These are phyloP conservation scores for Crataegus laevigata DNA, from an alignment of 306 rosid species.

Conservation along the genomic window DNA sequence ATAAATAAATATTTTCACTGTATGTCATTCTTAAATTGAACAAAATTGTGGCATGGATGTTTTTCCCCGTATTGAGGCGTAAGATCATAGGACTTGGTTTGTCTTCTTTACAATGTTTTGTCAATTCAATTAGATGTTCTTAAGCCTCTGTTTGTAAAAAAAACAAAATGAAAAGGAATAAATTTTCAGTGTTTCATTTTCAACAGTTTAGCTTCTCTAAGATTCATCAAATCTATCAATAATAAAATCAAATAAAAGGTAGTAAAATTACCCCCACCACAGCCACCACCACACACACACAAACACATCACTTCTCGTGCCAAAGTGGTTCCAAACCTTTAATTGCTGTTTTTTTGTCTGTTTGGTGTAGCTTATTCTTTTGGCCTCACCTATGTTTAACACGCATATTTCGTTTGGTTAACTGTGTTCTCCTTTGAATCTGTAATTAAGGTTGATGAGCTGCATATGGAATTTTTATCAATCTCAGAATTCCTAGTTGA, in stretches of 20 bases:
- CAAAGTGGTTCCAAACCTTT: neutral
- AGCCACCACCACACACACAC: too few relatives aligned
- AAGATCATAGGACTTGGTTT: neutral
- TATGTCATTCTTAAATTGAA: neutral
- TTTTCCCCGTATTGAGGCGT: neutral
- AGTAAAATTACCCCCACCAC: too few relatives aligned
- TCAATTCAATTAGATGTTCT: neutral
- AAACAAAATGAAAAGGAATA: neutral
- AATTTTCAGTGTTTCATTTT: neutral
- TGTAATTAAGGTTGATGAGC: slow-evolving; percentile 59
- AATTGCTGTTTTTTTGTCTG: neutral
- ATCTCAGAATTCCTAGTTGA: slow-evolving; percentile 86
- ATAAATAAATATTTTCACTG: neutral
- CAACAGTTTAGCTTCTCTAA: neutral
- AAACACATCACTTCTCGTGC: neutral
- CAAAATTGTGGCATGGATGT: neutral
- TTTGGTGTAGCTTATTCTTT: neutral
- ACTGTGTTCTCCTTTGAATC: slow-evolving; percentile 34
- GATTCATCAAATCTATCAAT: too few relatives aligned
- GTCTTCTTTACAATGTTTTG: neutral
- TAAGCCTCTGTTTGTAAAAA: neutral
- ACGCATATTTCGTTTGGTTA: slow-evolving; percentile 14
- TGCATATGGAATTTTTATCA: slow-evolving; percentile 89
- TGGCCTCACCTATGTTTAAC: neutral
- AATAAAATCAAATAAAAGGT: too few relatives aligned